Conservation (phyloP, 257 asterid genomes). For the Capsicum chinense region DNA sequence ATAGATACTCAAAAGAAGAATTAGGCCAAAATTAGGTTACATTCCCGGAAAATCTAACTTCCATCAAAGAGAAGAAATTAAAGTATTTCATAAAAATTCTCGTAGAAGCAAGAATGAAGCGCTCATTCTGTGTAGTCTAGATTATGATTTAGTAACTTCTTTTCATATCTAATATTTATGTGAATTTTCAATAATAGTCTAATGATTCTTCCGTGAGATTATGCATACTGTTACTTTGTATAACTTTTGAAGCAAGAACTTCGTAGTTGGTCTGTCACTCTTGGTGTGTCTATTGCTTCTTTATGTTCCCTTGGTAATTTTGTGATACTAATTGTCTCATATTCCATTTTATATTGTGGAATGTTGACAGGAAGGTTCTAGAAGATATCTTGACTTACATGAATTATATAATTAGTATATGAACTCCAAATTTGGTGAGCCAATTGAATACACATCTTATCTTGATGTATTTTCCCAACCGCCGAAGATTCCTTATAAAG, state of each 20-base stretch:
- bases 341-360: slow-evolving; percentile 2
- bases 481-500: slow-evolving; percentile 61
- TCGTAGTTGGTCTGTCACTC: not conserved
- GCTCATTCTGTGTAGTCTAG: not conserved
- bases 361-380: slow-evolving; percentile 72
- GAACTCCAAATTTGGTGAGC: slow-evolving; percentile 86
- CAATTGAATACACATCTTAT: slow-evolving; percentile 79
- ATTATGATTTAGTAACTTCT: not conserved
- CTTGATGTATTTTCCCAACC: slow-evolving; percentile 74
- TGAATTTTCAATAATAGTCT: not conserved
- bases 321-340: not conserved
- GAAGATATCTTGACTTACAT: slow-evolving; percentile 94
- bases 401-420: slow-evolving; percentile 80
- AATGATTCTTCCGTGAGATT: not conserved
- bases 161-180: not conserved
- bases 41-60: not conserved
- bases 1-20: not conserved
- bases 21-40: not conserved
- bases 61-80: not conserved
- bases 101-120: not conserved
- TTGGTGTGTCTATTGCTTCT: not conserved
- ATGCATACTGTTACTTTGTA: not conserved
- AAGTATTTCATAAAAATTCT: not conserved
- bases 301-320: not conserved
- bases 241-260: not conserved